These are phyloP conservation scores for Fusarium sp. DNA, from an alignment of 2,329 filamentous ascomycete species.

Conservation along the genomic window DNA sequence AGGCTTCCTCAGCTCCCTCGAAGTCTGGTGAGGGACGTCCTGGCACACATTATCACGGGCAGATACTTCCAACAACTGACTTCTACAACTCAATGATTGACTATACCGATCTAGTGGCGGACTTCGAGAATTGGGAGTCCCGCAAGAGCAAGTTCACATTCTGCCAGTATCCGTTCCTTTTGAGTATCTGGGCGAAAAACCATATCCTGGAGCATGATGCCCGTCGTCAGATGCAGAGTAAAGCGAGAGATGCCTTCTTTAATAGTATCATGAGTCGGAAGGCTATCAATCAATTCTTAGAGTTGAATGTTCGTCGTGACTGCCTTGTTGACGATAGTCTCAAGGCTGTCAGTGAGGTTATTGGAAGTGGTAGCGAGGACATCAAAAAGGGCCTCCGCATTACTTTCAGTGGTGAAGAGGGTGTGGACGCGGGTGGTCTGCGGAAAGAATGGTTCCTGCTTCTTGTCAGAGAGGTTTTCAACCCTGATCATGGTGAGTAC, in stretches of 20 bases:
- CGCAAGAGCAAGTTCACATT: conserved; percentile 82
- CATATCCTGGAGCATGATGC: conserved; percentile 90
- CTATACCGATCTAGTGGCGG: conserved; percentile 83
- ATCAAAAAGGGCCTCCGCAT: conserved; percentile 92
- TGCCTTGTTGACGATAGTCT: conserved; percentile 91
- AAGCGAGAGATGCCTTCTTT: conserved; percentile 90
- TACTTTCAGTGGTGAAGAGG: conserved; percentile 88
- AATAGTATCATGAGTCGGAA: conserved; percentile 84
- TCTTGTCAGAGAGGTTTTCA: conserved; percentile 89
- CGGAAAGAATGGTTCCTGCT: conserved; percentile 96
- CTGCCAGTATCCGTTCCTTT: conserved; percentile 91
- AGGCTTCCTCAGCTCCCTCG: conserved; percentile 18
- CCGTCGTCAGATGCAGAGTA: conserved; percentile 87
- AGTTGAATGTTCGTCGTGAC: conserved; percentile 82
- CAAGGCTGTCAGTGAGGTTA: conserved; percentile 84
- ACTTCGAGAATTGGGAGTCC: conserved; percentile 90
- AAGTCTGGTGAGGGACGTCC: conserved; percentile 43
- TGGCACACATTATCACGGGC: conserved; percentile 61
- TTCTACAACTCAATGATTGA: conserved; percentile 92
- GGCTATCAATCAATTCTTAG: conserved; percentile 80
- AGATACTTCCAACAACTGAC: conserved; percentile 81
- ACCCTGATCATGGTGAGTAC: conserved; percentile 83
- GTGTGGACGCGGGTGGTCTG: conserved; percentile 88
- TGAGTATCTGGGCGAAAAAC: conserved; percentile 94
- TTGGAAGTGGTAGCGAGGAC: conserved; percentile 83